Base-by-base conservation (phyloP, 148 eudicot species). In the Polygonum maritimum region DNA sequence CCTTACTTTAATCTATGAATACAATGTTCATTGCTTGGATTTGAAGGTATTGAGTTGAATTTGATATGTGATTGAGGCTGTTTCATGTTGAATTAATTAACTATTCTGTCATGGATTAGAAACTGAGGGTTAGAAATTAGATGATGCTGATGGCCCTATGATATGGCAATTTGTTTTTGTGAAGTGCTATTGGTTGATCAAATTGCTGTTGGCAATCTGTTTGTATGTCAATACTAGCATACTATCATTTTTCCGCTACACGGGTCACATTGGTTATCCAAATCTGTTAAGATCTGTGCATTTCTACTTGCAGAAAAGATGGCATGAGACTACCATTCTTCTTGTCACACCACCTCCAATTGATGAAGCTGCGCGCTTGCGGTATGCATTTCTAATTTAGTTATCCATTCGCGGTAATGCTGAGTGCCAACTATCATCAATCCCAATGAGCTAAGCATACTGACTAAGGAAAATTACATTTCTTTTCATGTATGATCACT, bases 271-370 rank as follows among this genome's bases (percentile, higher is more conserved):
- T 55, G 62, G 19, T 55, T 8, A 55, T 21, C 62, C 2, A 55
- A 55, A 31, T 26, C 69, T 26, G 33, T 31, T 62, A 6, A 26
- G 69, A 48, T 22, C 33, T 0, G 16, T 35, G 31, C 26, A 33
- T 36, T 80, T 57, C 40, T 77, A 49, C 33, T 18, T 82, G 76
- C 88, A 93, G 98, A 83, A 87, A 57, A 85, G 83, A 47, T 94
- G 95, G 93, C 90, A 87, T n/a, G 48, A 69, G 7, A 78, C 87
- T 72, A 75, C 49, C 26, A 48, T 94, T 65, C 72, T 91, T 80
- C 86, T 90, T 57, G 81, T 90, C 74, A 87, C 98, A 74, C 95
- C 97, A 39, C 98, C 97, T 49, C 98, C 98, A 71, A 88, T 94
- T 26, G 97, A 94, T 73, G 98, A 94, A 87, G 87, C 69, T 73